phyloP scores from a whole-genome alignment of 768 basidiomycete genomes.

The Leccinum disarticulatum region DNA sequence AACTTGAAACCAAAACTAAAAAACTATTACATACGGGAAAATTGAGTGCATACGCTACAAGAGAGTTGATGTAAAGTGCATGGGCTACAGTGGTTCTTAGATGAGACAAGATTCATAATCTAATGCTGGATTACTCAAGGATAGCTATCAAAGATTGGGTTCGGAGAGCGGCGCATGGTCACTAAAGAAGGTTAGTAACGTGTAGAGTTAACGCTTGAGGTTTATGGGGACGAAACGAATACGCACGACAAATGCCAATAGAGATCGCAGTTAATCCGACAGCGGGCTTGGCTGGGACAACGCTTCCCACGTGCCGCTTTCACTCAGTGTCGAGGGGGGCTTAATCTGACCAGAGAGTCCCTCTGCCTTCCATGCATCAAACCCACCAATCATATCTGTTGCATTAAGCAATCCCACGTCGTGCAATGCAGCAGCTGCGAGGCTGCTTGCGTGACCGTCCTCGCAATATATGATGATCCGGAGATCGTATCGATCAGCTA shows the following conservation, averaged over 20 bases:
- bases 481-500: slow-evolving; percentile 75
- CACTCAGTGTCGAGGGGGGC: slow-evolving; percentile 30
- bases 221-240: neutral
- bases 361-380: slow-evolving; percentile 66
- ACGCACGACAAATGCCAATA: slow-evolving; percentile 6
- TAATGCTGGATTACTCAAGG: too few species aligned
- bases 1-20: too few species aligned
- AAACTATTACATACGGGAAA: too few species aligned
- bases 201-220: neutral
- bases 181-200: too few species aligned
- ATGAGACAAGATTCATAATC: too few species aligned
- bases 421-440: slow-evolving; percentile 69
- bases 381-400: slow-evolving; percentile 78
- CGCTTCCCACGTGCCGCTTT: slow-evolving; percentile 32
- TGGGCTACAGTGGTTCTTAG: too few species aligned
- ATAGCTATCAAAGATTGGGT: too few species aligned
- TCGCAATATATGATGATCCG: slow-evolving; percentile 73
- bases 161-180: too few species aligned
- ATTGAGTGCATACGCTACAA: too few species aligned
- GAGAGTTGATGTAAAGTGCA: too few species aligned
- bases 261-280: slow-evolving; percentile 17
- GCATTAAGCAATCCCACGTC: slow-evolving; percentile 71
- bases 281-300: slow-evolving; percentile 29
- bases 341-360: slow-evolving; percentile 56
- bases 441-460: slow-evolving; percentile 69